These are phyloP conservation scores for Ramicandelaber brevisporus DNA, from an alignment of 192 early-diverging fungal species.

Conservation along the genomic window DNA sequence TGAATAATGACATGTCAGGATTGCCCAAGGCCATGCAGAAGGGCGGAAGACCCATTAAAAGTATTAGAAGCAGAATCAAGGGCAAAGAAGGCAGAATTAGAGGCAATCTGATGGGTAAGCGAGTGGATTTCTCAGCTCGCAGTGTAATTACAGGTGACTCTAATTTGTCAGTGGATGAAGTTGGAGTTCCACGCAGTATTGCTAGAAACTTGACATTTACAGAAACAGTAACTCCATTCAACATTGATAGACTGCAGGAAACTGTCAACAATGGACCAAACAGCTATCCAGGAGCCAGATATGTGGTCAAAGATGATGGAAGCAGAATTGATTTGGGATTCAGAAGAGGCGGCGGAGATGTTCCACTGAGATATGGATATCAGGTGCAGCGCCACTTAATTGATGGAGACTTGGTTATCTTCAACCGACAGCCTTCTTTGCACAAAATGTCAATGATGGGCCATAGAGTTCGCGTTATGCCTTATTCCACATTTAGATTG, in stretches of 20 bases:
- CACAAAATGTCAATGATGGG: conserved; percentile 99
- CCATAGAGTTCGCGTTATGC: conserved; percentile 89
- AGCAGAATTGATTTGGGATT: conserved; percentile 78
- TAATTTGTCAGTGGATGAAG: conserved; percentile 90
- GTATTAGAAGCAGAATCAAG: conserved; percentile 88
- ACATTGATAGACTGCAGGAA: conserved; percentile 69
- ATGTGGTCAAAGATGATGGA: conserved; percentile 83
- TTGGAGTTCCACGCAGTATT: conserved; percentile 92
- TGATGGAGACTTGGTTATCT: conserved; percentile 89
- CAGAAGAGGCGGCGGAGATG: conserved; percentile 53
- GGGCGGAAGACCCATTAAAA: conserved; percentile 71
- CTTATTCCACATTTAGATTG: conserved; percentile 93
- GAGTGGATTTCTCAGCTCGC: conserved; percentile 96
- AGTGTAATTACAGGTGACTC: conserved; percentile 99
- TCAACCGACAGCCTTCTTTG: conserved; percentile 95
- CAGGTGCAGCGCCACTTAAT: conserved; percentile 87
- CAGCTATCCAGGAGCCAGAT: conserved; percentile 91
- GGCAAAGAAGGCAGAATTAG: conserved; percentile 97
- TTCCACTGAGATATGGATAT: conserved; percentile 72
- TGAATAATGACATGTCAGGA: conserved; percentile 91
- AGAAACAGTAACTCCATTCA: conserved; percentile 90
- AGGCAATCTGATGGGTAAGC: conserved; percentile 99
- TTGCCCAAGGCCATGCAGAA: conserved; percentile 78
- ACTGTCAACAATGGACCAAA: conserved; percentile 73
- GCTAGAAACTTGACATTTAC: conserved; percentile 92